phyloP scores from a whole-genome alignment of 176 grass and related monocot species.

The Triticum dicoccoides region DNA sequence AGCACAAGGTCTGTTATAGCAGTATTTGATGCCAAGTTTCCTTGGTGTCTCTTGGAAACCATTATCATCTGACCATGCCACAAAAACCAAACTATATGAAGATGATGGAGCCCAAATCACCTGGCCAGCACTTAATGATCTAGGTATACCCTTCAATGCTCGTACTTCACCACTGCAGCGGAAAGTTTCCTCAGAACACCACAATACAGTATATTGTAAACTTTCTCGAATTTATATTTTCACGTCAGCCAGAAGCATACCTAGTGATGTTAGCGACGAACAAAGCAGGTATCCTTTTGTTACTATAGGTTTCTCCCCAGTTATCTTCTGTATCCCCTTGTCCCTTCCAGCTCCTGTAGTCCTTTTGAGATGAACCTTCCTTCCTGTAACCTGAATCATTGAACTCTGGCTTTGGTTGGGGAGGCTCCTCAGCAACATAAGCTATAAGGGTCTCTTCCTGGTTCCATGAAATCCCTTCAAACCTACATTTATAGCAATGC shows the following conservation, averaged over 20 bases:
- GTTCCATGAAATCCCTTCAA: slow-evolving; percentile 97
- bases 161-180: slow-evolving; percentile 75
- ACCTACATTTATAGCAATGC: slow-evolving; percentile 52
- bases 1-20: slow-evolving; percentile 86
- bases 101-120: slow-evolving; percentile 81
- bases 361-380: slow-evolving; percentile 63
- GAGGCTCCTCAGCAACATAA: slow-evolving; percentile 84
- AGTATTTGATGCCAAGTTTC: slow-evolving; percentile 98
- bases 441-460: slow-evolving; percentile 79
- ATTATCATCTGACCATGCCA: slow-evolving; percentile 87
- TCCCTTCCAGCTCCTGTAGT: slow-evolving; percentile 89
- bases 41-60: slow-evolving; percentile 65
- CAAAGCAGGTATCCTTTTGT: slow-evolving; percentile 83
- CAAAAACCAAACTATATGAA: slow-evolving; percentile 78
- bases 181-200: slow-evolving; percentile 1
- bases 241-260: slow-evolving; percentile 35
- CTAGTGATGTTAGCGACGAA: slow-evolving; percentile 69
- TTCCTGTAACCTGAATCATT: slow-evolving; percentile 73
- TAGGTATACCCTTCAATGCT: slow-evolving; percentile 65
- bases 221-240: slow-evolving; percentile 2
- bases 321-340: slow-evolving; percentile 85
- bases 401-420: slow-evolving; percentile 73
- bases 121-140: slow-evolving; percentile 84
- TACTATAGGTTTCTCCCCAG: slow-evolving; percentile 94
- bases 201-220: neutral